A percentile compares a stretch with the other conserved stretches of the same genome.
Conservation (phyloP, 2,329 filamentous ascomycete genomes). For the Pseudofabraea citricarpa region DNA sequence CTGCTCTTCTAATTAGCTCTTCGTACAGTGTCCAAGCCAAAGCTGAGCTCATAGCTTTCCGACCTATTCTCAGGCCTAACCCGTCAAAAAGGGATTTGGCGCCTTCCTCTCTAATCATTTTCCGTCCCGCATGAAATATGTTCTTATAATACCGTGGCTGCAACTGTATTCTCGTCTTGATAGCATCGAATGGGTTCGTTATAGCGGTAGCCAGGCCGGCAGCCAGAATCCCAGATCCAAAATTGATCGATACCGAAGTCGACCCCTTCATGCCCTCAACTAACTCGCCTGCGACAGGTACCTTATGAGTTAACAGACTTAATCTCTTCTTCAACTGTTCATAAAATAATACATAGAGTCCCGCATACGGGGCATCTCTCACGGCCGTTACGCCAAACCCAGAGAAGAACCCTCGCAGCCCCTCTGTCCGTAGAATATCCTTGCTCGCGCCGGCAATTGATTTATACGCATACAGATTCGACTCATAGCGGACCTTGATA, state of each 20-base stretch:
- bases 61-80: conserved; percentile 76
- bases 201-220: conserved; percentile 79
- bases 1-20: conserved; percentile 75
- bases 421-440: conserved; percentile 71
- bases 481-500: conserved; percentile 95
- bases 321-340: conserved; percentile 73
- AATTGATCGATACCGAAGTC: conserved; percentile 70
- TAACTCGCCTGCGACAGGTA: conserved; percentile 16
- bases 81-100: conserved; percentile 79
- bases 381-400: conserved; percentile 93
- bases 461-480: conserved; percentile 76
- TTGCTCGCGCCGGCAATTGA: conserved; percentile 67
- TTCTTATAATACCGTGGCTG: conserved; percentile 81
- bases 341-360: conserved; percentile 91
- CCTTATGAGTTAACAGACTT: conserved; percentile 19
- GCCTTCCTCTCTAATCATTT: conserved; percentile 81
- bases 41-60: conserved; percentile 91
- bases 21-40: conserved; percentile 97
- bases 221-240: conserved; percentile 74
- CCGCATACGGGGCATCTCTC: conserved; percentile 93
- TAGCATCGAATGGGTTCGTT: conserved; percentile 94
- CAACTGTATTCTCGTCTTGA: conserved; percentile 92
- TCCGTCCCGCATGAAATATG: conserved; percentile 68
- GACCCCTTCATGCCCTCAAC: conserved; percentile 21
- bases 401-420: conserved; percentile 80